Base-by-base conservation (phyloP, 345 rosid genomes). In the Brassica rapa region DNA sequence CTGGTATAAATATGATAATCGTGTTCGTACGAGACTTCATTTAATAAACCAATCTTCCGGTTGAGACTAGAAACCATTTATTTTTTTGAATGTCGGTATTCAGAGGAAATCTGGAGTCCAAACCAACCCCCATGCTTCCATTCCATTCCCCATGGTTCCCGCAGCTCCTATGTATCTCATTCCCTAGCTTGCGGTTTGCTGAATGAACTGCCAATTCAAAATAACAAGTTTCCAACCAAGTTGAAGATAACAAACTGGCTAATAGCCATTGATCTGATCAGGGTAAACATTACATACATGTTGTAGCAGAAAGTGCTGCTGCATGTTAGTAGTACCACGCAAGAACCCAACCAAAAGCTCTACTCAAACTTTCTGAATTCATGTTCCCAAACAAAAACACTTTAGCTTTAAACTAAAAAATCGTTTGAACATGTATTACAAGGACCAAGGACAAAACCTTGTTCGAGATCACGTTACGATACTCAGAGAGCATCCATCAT, bases 381-480 rank as follows among this genome's bases (percentile, higher is more conserved):
- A 84, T 62, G 27, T 39, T 68, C 65, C 46, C 10, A 56, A 49
- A 10, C 35, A 29, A 49, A 8, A 37, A 37, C 43, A 37, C 43
- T 37, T 37, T 37, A 37, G 11, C 43, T 8, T 37, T 37, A 37
- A 37, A 37, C 43, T 37, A 8, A 37, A 7, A 8, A 37, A 37
- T 8, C 43, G 11, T 37, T 7, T 37, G 10, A 37, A 2, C 41
- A 37, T 37, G 43, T 37, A 37, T 37, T 37, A 7, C 8, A 37
- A 8, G 14, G 49, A 41, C 14, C 49, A 41, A 41, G 14, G 49
- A 41, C 43, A 1, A 15, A 21, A 85, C 88, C 92, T 89, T 91
- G 94, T 88, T 84, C 0, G 94, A 91, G 59, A 87, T 86, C 27
- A 89, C 73, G 14, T 80, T 77, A 16, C 97, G 93, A 78, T 83